phyloP scores from a whole-genome alignment of 805 yeast genomes.

The Starmerella potacharoeniae region DNA sequence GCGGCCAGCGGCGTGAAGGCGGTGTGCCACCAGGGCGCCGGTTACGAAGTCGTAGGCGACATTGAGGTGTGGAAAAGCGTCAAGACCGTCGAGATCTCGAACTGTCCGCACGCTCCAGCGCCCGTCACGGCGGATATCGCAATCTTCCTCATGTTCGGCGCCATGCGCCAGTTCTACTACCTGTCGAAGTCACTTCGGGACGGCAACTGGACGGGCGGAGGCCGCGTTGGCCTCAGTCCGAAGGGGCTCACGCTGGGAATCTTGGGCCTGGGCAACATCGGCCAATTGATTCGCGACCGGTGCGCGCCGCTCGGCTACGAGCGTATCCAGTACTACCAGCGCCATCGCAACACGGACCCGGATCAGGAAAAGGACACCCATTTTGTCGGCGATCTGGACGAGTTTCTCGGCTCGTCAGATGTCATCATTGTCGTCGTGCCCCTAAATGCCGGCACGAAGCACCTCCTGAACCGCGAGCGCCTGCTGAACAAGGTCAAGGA shows the following conservation, averaged over 20 bases:
- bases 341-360: slow-evolving; percentile 32
- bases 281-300: slow-evolving; percentile 43
- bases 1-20: slow-evolving; percentile 24
- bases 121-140: slow-evolving; percentile 48
- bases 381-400: slow-evolving; percentile 40
- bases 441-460: slow-evolving; percentile 58
- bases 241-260: slow-evolving; percentile 42
- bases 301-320: slow-evolving; percentile 39
- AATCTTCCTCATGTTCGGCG: slow-evolving; percentile 38
- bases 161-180: slow-evolving; percentile 37
- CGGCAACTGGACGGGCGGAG: slow-evolving; percentile 37
- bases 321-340: slow-evolving; percentile 40
- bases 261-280: slow-evolving; percentile 54
- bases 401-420: slow-evolving; percentile 52
- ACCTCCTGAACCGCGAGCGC: slow-evolving; percentile 49
- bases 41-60: slow-evolving; percentile 44
- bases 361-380: slow-evolving; percentile 39
- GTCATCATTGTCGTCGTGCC: slow-evolving; percentile 69
- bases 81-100: slow-evolving; percentile 37
- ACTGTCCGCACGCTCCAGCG: slow-evolving; percentile 44
- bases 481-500: slow-evolving; percentile 56
- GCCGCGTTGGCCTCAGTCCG: slow-evolving; percentile 36
- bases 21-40: slow-evolving; percentile 45
- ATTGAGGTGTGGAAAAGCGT: slow-evolving; percentile 33
- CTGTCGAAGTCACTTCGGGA: slow-evolving; percentile 34